These are phyloP conservation scores for Clitopilus hobsonii DNA, from an alignment of 768 basidiomycete species.

Conservation along the genomic window DNA sequence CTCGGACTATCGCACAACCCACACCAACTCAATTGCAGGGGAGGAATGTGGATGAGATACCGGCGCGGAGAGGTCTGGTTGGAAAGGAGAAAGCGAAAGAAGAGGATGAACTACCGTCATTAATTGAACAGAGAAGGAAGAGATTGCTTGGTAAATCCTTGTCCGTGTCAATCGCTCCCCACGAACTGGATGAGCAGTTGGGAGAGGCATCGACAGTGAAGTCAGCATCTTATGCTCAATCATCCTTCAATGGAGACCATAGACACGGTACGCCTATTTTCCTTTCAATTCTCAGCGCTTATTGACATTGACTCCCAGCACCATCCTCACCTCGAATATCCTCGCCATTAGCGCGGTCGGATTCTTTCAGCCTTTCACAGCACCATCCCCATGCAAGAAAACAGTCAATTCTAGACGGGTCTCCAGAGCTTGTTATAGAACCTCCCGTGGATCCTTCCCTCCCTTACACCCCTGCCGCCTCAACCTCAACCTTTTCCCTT, in stretches of 20 bases:
- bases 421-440: constrained; percentile 25
- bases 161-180: constrained; percentile 57
- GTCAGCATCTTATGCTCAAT: constrained; percentile 26
- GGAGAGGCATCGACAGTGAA: constrained; percentile 24
- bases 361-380: constrained; percentile 46
- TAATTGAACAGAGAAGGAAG: constrained; percentile 52
- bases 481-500: constrained; percentile 44
- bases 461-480: constrained; percentile 34
- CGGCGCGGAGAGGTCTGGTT: constrained; percentile 48
- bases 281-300: constrained; percentile 2
- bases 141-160: constrained; percentile 55
- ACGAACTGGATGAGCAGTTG: constrained; percentile 36
- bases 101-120: constrained; percentile 35
- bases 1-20: constrained; percentile 27
- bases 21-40: constrained; percentile 12
- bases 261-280: constrained; percentile 13
- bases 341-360: constrained; percentile 46
- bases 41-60: constrained; percentile 23
- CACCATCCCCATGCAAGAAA: constrained; percentile 79
- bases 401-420: constrained; percentile 57
- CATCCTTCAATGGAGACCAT: constrained; percentile 16
- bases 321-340: constrained; percentile 30
- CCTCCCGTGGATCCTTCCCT: constrained; percentile 19
- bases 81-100: constrained; percentile 34
- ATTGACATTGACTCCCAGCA: constrained; percentile 13